phyloP scores from a whole-genome alignment of 2,329 filamentous ascomycete genomes.

The Penicillium sp. region DNA sequence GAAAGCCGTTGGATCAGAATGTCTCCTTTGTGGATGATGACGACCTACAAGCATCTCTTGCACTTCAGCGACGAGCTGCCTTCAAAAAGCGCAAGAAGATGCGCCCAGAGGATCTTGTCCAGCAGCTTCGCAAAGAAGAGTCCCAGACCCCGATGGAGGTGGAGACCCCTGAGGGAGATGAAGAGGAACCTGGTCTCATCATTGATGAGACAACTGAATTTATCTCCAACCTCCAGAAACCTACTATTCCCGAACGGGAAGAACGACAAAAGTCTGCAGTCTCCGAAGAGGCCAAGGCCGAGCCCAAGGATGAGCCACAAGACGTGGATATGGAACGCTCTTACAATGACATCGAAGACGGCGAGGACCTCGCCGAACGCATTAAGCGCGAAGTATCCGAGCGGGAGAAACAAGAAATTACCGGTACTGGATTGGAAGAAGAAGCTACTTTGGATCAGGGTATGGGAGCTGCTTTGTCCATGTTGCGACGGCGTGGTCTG shows the following conservation, averaged over 20 bases:
- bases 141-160: conserved; percentile 57
- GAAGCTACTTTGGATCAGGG: conserved; percentile 78
- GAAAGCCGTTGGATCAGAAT: conserved; percentile 66
- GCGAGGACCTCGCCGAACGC: conserved; percentile 51
- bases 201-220: conserved; percentile 97
- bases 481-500: conserved; percentile 83
- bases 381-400: conserved; percentile 50
- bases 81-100: conserved; percentile 90
- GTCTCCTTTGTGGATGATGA: conserved; percentile 84
- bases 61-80: conserved; percentile 76
- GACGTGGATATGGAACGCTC: conserved; percentile 55
- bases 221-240: conserved; percentile 77
- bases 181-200: conserved; percentile 67
- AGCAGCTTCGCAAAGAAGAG: conserved; percentile 68
- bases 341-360: conserved; percentile 53
- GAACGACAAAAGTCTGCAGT: conserved; percentile 35
- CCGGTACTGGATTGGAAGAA: conserved; percentile 73
- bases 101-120: conserved; percentile 82
- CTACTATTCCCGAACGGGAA: conserved; percentile 57
- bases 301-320: conserved; percentile 50
- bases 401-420: conserved; percentile 48
- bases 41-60: conserved; percentile 81
- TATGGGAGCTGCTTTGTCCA: conserved; percentile 75
- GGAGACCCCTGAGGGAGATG: conserved; percentile 55
- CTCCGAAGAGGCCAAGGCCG: conserved; percentile 15